Evolutionary conservation across 768 basidiomycete genomes (phyloP), one percentile per base, ranked within the genome.

Genomic region (Russula compacta): DNA sequence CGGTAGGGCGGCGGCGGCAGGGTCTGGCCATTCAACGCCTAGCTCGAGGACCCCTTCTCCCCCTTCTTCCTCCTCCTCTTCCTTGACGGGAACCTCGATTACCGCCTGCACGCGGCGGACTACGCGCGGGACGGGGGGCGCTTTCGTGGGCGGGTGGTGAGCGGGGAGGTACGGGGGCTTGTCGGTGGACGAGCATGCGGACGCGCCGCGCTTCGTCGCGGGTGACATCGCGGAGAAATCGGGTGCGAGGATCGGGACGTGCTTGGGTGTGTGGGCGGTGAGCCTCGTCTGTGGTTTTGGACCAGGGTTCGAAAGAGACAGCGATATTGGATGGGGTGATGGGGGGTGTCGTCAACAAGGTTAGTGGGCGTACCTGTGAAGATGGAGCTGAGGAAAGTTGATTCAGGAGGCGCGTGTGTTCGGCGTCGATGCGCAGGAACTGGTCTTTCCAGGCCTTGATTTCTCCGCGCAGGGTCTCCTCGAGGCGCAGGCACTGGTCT

Each of bases 381-480:
- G 54, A 63, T 14, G 58, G 14, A 8, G 56, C 36, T 7, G 51
- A 14, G 12, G 9, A 84, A 69, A 85, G 69, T 44, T 82, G 77
- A 5, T 78, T 77, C 8, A 82, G 75, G 12, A 88, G 77, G 6
- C 77, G 76, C 35, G 78, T 80, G 58, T 86, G 79, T 59, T 89
- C 86, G 58, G 84, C 77, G 63, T 90, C 87, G 48, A 87, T 85
- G 15, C 86, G 82, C 40, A 84, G 74, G 70, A 87, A 89, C 66
- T 88, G 86, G 21, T 87, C 87, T 70, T 89, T 89, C 88, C 88
- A 90, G 66, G 85, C 85, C 56, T 77, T 76, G 0, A 86, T 81
- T 61, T 79, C 78, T 35, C 73, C 73, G 50, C 76, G 72, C 10
- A 78, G 76, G 1, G 76, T 71, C 56, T 80, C 79, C 54, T 79